Percentiles rank a stretch among this genome's conserved stretches.
Evolutionary conservation across 352 stramenopile species (phyloP).

Genomic region (Phytophthora europaea): DNA sequence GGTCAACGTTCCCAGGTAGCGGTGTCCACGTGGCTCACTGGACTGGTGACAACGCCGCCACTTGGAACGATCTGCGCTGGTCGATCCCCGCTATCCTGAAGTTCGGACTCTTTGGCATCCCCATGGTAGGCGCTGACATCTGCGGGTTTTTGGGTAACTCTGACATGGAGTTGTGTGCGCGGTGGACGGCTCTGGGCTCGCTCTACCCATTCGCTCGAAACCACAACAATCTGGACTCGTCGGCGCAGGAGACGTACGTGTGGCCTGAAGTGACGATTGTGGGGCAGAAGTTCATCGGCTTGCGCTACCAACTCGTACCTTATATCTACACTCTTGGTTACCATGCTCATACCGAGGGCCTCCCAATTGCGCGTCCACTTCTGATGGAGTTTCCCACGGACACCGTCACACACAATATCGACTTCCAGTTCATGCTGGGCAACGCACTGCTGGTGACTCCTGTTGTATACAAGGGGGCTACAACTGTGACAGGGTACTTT

Average conservation of each 20-base stretch:
- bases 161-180: conserved; percentile 75
- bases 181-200: conserved; percentile 80
- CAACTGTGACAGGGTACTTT: conserved; percentile 28
- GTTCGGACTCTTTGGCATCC: conserved; percentile 82
- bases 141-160: conserved; percentile 74
- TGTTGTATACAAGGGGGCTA: conserved; percentile 62
- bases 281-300: conserved; percentile 69
- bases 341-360: conserved; percentile 50
- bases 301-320: conserved; percentile 82
- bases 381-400: conserved; percentile 76
- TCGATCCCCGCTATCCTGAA: conserved; percentile 76
- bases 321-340: conserved; percentile 87
- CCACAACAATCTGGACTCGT: conserved; percentile 83
- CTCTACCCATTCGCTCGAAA: conserved; percentile 87
- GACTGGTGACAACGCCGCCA: conserved; percentile 83
- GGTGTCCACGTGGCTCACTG: conserved; percentile 76
- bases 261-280: conserved; percentile 59
- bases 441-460: conserved; percentile 59
- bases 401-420: conserved; percentile 39
- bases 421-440: conserved; percentile 74
- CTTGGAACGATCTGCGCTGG: conserved; percentile 82
- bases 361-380: conserved; percentile 62
- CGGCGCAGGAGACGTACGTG: conserved; percentile 75
- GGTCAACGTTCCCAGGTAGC: conserved; percentile 75
- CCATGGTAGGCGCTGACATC: conserved; percentile 87